Base-by-base conservation (phyloP, 441 rosid genomes). In the Omphalea diandra region DNA sequence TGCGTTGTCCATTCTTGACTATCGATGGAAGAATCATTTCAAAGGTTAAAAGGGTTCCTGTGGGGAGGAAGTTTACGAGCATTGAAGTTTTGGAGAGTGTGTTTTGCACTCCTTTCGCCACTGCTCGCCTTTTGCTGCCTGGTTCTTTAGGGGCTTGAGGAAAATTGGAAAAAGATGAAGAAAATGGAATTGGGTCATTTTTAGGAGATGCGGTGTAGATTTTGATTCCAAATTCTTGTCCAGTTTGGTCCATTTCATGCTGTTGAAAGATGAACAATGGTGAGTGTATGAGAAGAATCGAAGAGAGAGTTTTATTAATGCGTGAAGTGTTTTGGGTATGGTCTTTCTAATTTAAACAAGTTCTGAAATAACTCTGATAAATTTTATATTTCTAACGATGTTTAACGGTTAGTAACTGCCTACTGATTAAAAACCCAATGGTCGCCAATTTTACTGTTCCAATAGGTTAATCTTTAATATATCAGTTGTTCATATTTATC, bases 21-120 rank as follows among this genome's bases (percentile, higher is more conserved):
- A 89, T 78, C 0, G 98, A 85, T 0, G 97, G 96, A 7, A 93
- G 90, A 60, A 93, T 83, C 98, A 93, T 91, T 68, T 93, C 98
- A 72, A 93, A 91, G 49, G 96, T 72, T 56, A 91, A 75, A 74
- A 93, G 94, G 8, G 98, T 93, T 59, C 98, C 97, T 29, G 97
- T 93, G 0, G 94, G 98, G 14, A 91, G 94, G 77, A 91, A 91
- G 68, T 86, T 88, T 3, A 84, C 89, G 9, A 91, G 91, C 94
- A 88, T 81, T 6, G 98, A 89, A 36, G 97, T 93, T 61, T 91
- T 91, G 0, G 96, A 93, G 4, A 91, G 83, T 0, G 98, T 89
- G 29, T 86, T 89, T 46, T 79, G 82, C 40, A 79, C 75, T 31
- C 80, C 82, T 64, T 69, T 79, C 1, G 80, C 80, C 43, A 79